Percentiles rank a stretch among this genome's conserved stretches.
Evolutionary conservation across 345 rosid genomes (phyloP).

Genomic region (Isatis tinctoria): DNA sequence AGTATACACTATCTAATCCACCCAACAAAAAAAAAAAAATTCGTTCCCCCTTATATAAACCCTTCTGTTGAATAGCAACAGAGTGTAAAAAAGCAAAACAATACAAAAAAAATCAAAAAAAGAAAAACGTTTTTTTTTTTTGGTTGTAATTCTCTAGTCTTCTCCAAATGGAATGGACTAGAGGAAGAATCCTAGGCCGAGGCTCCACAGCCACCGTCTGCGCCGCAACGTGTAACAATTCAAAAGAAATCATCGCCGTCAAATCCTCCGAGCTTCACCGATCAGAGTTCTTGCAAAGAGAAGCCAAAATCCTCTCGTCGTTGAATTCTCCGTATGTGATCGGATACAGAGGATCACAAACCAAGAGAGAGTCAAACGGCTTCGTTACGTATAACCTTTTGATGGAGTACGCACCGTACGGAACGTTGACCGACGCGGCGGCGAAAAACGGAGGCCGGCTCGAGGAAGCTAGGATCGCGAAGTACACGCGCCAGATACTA

Average conservation of each 20-base stretch:
- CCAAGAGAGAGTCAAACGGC: conserved; percentile 47
- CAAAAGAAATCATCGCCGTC: conserved; percentile 53
- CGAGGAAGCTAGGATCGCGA: conserved; percentile 40
- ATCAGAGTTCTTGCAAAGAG: conserved; percentile 51
- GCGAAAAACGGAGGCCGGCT: conserved; percentile 36
- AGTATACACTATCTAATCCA: conserved; percentile 36
- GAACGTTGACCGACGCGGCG: conserved; percentile 51
- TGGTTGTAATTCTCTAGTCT: conserved; percentile 17
- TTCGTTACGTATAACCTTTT: conserved; percentile 49
- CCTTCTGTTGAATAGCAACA: conserved; percentile 1
- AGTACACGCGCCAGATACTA: conserved; percentile 44
- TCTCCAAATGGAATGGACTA: conserved; percentile 63
- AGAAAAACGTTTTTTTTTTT: background rate
- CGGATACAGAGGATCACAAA: conserved; percentile 55
- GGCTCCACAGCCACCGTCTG: conserved; percentile 80
- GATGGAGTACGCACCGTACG: conserved; percentile 64
- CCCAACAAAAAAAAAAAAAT: background rate
- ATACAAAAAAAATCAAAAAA: background rate
- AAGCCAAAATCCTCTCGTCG: conserved; percentile 49
- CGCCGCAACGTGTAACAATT: conserved; percentile 36
- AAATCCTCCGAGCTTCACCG: conserved; percentile 49
- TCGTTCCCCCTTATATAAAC: conserved; percentile 22
- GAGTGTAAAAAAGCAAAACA: conserved; percentile 2
- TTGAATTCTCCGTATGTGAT: conserved; percentile 55
- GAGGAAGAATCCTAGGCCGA: conserved; percentile 58